Evolutionary conservation across 257 asterid genomes (phyloP).

Genomic region (Verbascum thapsus): DNA sequence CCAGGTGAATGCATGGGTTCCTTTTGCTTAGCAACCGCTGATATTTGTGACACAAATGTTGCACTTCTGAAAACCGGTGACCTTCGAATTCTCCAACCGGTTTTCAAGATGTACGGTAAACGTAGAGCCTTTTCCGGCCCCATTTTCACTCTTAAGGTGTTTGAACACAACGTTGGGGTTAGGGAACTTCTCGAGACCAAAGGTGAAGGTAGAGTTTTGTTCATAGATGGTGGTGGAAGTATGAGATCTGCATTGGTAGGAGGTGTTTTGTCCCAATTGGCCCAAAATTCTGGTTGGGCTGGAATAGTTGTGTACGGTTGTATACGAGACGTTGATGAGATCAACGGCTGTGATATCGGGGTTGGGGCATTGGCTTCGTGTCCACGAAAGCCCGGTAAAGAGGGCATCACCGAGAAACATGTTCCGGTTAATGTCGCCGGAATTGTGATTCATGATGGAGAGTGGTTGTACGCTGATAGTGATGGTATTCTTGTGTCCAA

Average conservation of each 20-base stretch:
- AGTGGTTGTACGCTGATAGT: no score
- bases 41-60: conserved; percentile 72
- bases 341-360: conserved; percentile 75
- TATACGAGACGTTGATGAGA: conserved; percentile 81
- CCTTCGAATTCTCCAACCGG: conserved; percentile 69
- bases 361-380: no score
- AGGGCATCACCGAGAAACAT: no score
- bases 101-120: conserved; percentile 77
- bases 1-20: conserved; percentile 60
- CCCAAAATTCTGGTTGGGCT: conserved; percentile 79
- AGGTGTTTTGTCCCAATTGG: conserved; percentile 73
- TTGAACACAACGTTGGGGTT: conserved; percentile 78
- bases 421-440: no score
- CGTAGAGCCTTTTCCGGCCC: conserved; percentile 68
- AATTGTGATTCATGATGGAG: no score
- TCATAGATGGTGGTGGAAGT: conserved; percentile 89
- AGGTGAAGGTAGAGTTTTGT: conserved; percentile 78
- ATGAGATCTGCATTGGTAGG: conserved; percentile 78
- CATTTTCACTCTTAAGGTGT: conserved; percentile 67
- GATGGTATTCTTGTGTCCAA: no score
- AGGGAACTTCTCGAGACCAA: conserved; percentile 70
- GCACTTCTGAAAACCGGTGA: conserved; percentile 59
- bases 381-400: no score
- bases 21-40: conserved; percentile 70
- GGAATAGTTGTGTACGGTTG: conserved; percentile 82